Evolutionary conservation across 225 moss, liverwort and hornwort genomes (phyloP).

Genomic region (Sphagnum tenellum): DNA sequence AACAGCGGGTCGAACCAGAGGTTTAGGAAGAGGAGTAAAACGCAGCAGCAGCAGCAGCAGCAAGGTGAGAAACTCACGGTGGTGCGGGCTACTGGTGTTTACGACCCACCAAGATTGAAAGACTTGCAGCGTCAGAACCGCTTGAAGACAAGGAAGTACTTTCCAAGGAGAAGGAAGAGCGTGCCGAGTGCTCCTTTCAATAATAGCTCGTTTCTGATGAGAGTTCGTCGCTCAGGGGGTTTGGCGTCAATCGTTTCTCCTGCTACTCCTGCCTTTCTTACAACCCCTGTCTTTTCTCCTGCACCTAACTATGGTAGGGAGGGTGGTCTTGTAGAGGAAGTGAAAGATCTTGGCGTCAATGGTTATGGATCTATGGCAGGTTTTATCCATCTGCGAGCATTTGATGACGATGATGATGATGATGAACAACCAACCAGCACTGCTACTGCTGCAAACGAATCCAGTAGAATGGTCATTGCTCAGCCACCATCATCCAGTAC

Average conservation of each 20-base stretch:
- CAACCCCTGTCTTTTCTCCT: constrained; percentile 64
- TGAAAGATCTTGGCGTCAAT: constrained; percentile 66
- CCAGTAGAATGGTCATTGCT: too few relatives aligned
- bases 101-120: constrained; percentile 61
- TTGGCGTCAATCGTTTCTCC: constrained; percentile 48
- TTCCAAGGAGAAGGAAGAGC: constrained; percentile 56
- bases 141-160: constrained; percentile 62
- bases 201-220: constrained; percentile 82
- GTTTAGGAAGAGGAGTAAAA: constrained; percentile 22
- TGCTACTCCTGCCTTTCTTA: constrained; percentile 41
- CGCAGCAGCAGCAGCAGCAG: constrained; percentile 2
- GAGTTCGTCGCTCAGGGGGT: constrained; percentile 77
- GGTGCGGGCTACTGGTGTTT: constrained; percentile 11
- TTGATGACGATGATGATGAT: constrained; percentile 11
- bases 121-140: constrained; percentile 77
- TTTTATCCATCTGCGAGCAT: constrained; percentile 53
- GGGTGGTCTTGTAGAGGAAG: constrained; percentile 46
- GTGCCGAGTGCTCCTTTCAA: constrained; percentile 63
- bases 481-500: too few relatives aligned
- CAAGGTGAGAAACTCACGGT: constrained; percentile 6
- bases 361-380: constrained; percentile 97
- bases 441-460: constrained; percentile 3
- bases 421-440: constrained; percentile 25
- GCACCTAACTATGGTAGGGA: constrained; percentile 47
- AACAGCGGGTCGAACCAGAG: constrained; percentile 23